phyloP scores from a whole-genome alignment of 768 basidiomycete genomes.

The Rhodosporidiobolus sp. region DNA sequence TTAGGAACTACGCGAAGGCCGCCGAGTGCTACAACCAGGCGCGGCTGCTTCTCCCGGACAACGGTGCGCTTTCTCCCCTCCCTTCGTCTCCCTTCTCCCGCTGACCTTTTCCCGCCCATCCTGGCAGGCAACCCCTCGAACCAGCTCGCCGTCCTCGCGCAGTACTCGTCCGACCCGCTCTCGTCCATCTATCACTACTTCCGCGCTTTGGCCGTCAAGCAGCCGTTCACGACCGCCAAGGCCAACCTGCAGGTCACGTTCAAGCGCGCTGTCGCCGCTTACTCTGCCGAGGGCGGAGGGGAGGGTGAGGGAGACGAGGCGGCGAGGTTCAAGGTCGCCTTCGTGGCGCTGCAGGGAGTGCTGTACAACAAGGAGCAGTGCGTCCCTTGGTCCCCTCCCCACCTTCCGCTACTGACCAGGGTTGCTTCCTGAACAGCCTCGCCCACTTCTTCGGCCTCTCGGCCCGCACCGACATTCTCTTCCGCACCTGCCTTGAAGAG shows the following conservation, averaged over 20 bases:
- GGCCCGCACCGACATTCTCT: constrained; percentile 57
- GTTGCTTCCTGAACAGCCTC: background rate
- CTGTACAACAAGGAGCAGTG: constrained; percentile 55
- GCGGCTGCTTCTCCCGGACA: constrained; percentile 71
- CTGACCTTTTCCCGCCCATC: background rate
- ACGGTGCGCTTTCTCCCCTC: constrained; percentile 56
- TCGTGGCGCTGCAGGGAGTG: constrained; percentile 72
- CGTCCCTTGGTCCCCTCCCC: background rate
- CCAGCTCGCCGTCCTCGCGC: constrained; percentile 87
- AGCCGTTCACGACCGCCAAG: constrained; percentile 79
- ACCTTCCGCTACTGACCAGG: background rate
- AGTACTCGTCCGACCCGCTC: constrained; percentile 80
- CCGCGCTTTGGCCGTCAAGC: constrained; percentile 78
- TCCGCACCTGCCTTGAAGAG: constrained; percentile 62
- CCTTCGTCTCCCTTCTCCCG: background rate
- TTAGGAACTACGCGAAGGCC: constrained; percentile 71
- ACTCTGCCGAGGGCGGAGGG: constrained; percentile 48
- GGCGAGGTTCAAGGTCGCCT: constrained; percentile 66
- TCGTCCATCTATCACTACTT: constrained; percentile 79
- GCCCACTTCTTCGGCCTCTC: constrained; percentile 51
- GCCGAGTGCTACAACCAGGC: constrained; percentile 83
- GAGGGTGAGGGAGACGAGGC: constrained; percentile 46
- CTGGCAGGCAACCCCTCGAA: constrained; percentile 71
- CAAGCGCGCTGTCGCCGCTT: constrained; percentile 63
- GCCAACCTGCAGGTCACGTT: constrained; percentile 78